A percentile compares a stretch with the other conserved stretches of the same genome.
Evolutionary conservation across 2,329 filamentous ascomycete species (phyloP).

Genomic region (Teratosphaeria pseudoeucalypti): DNA sequence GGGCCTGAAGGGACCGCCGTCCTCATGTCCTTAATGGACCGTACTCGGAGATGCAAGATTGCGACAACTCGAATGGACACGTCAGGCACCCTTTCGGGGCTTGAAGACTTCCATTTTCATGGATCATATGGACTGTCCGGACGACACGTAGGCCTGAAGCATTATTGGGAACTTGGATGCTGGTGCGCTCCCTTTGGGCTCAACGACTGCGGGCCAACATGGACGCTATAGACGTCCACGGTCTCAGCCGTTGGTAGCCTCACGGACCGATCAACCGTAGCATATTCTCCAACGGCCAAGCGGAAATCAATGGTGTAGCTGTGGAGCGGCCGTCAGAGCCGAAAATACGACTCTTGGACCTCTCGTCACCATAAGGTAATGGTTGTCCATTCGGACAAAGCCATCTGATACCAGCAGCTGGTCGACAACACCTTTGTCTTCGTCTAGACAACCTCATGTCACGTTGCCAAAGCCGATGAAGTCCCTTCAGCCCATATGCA

Average conservation of each 20-base stretch:
- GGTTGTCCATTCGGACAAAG: background rate
- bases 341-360: background rate
- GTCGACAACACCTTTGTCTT: background rate
- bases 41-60: background rate
- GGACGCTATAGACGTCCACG: background rate
- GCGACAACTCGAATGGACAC: background rate
- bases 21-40: background rate
- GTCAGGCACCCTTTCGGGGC: background rate
- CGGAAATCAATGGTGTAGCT: background rate
- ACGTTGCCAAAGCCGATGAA: background rate
- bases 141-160: background rate
- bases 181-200: background rate
- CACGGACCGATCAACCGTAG: background rate
- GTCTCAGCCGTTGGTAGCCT: background rate
- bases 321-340: background rate
- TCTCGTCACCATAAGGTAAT: background rate
- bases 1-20: background rate
- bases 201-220: background rate
- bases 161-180: too few species aligned
- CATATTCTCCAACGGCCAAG: background rate
- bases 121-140: background rate
- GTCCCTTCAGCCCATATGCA: background rate
- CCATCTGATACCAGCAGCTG: background rate
- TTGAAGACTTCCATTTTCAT: background rate
- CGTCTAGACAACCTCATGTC: background rate